phyloP scores from a whole-genome alignment of 208 protist species.

The Blastocrithidia nonstop region DNA sequence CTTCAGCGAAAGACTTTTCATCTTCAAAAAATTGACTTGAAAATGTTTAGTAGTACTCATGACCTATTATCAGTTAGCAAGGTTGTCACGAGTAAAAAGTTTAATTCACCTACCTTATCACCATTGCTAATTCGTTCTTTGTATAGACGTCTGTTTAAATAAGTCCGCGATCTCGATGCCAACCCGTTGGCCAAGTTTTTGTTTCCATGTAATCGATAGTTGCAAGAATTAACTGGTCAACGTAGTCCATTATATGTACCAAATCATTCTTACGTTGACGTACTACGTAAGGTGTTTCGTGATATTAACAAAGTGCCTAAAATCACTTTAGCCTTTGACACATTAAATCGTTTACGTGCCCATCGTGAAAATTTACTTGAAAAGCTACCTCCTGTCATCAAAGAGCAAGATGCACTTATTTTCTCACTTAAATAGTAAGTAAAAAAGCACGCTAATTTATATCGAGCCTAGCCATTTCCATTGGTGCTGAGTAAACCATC shows the following conservation, averaged over 20 bases:
- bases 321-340: constrained; percentile 52
- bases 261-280: constrained; percentile 23
- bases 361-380: constrained; percentile 47
- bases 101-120: constrained; percentile 30
- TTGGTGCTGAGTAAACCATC: constrained; percentile 1
- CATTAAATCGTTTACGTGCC: constrained; percentile 43
- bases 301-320: constrained; percentile 14
- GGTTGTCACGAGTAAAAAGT: too few species aligned
- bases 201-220: constrained; percentile 43
- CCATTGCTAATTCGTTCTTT: constrained; percentile 49
- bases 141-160: constrained; percentile 49
- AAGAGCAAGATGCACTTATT: constrained; percentile 27
- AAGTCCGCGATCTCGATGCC: constrained; percentile 36
- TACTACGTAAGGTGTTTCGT: constrained; percentile 39
- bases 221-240: constrained; percentile 34
- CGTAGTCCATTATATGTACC: constrained; percentile 37
- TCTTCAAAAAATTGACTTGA: too few species aligned
- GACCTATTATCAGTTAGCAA: too few species aligned
- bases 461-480: constrained; percentile 22
- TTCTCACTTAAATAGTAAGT: constrained; percentile 10
- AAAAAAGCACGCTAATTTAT: constrained; percentile 14
- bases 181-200: constrained; percentile 53
- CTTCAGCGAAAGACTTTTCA: too few species aligned
- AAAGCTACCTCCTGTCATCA: constrained; percentile 25
- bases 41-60: too few species aligned